Conservation (phyloP, 768 basidiomycete genomes). For the Kwoniella bestiolae region DNA sequence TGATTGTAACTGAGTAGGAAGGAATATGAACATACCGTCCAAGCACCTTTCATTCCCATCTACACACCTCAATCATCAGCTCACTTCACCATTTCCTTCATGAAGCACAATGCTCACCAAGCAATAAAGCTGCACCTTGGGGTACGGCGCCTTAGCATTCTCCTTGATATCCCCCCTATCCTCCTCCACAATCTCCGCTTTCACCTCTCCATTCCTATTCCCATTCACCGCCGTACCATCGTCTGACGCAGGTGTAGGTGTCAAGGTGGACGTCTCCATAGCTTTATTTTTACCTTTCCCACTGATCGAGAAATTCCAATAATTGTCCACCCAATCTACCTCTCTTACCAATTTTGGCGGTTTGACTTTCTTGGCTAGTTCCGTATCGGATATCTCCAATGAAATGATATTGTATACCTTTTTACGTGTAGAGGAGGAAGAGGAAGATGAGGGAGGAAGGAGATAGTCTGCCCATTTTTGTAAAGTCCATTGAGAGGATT, state of each 20-base stretch:
- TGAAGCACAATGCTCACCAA: conserved; percentile 58
- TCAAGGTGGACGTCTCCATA: background rate
- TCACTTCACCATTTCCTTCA: background rate
- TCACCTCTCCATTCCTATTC: background rate
- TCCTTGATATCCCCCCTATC: conserved; percentile 18
- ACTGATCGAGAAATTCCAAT: conserved; percentile 77
- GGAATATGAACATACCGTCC: conserved; percentile 73
- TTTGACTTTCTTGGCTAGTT: conserved; percentile 73
- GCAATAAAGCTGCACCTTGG: conserved; percentile 95
- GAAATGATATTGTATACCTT: conserved; percentile 95
- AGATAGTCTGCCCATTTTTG: conserved; percentile 85
- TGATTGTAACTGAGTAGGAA: conserved; percentile 1
- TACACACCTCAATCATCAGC: conserved; percentile 11
- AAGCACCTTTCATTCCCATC: conserved; percentile 91
- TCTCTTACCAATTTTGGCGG: conserved; percentile 80
- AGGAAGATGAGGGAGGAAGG: conserved; percentile 64
- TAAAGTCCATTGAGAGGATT: conserved; percentile 83
- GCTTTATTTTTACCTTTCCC: conserved; percentile 59
- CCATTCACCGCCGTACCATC: background rate
- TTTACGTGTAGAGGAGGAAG: conserved; percentile 49
- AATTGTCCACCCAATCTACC: conserved; percentile 95
- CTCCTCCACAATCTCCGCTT: conserved; percentile 11
- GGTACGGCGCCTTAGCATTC: conserved; percentile 56
- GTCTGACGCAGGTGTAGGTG: background rate
- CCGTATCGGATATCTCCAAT: conserved; percentile 85